Evolutionary conservation across 2,329 filamentous ascomycete genomes (phyloP).

Genomic region (Epichloe gansuensis): DNA sequence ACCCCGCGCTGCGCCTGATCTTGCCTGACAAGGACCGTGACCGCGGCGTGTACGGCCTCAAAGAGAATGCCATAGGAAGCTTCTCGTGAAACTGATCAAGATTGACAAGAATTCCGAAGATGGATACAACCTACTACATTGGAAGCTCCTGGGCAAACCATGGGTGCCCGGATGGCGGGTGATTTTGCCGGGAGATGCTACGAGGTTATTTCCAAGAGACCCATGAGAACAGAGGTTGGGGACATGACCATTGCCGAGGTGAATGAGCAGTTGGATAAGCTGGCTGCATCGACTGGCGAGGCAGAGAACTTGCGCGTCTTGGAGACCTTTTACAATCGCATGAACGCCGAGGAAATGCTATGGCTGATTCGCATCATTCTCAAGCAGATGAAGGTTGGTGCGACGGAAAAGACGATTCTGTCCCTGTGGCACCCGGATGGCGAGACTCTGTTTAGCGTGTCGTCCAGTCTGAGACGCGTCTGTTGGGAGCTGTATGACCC

Average conservation of each 20-base stretch:
- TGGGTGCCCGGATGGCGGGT: constrained; percentile 56
- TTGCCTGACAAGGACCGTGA: constrained; percentile 88
- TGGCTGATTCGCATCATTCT: constrained; percentile 94
- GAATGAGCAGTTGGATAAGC: constrained; percentile 69
- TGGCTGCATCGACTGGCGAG: constrained; percentile 67
- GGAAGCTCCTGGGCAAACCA: constrained; percentile 71
- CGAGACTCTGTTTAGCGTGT: constrained; percentile 74
- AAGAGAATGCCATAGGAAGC: constrained; percentile 81
- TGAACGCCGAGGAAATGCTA: constrained; percentile 87
- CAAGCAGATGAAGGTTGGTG: constrained; percentile 60
- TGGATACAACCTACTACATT: constrained; percentile 72
- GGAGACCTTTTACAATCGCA: constrained; percentile 70
- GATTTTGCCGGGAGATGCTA: constrained; percentile 88
- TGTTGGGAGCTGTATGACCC: constrained; percentile 88
- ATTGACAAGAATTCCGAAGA: constrained; percentile 87
- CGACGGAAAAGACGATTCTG: constrained; percentile 81
- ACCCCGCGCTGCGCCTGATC: constrained; percentile 83
- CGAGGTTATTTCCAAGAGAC: constrained; percentile 74
- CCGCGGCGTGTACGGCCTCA: constrained; percentile 83
- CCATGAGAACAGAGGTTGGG: constrained; percentile 61
- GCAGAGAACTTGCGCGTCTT: constrained; percentile 75
- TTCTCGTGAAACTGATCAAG: constrained; percentile 85
- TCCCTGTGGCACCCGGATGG: constrained; percentile 72
- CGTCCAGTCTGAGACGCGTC: constrained; percentile 76
- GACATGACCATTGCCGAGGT: constrained; percentile 81